Evolutionary conservation across 495 filamentous ascomycete genomes (phyloP), one percentile per base, ranked within the genome.

Genomic region (Penicillium cosmopolitanum): DNA sequence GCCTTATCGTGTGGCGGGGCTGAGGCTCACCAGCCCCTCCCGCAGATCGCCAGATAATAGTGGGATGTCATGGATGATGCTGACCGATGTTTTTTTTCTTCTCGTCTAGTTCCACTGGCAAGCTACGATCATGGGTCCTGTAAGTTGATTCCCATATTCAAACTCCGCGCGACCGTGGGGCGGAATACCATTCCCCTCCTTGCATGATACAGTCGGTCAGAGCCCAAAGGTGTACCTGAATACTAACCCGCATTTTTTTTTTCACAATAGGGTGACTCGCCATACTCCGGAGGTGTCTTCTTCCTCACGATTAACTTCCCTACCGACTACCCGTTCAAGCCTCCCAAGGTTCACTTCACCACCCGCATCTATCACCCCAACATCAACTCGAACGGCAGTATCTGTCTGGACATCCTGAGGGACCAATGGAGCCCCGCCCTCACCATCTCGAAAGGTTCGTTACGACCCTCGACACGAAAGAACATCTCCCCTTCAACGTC

Each of bases 261-360:
- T 19, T 18, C 36, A 2, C 46, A 59, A 66, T 64, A 91, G 91
- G 83, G 87, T 74, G 95, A 98, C 78, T 96, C 91, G 60, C 95
- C 95, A 76, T 98, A 98, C 83, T 90, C 92, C 16, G 90, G 92
- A 68, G 95, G 95, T 66, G 94, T 98, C 64, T 98, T 98, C 85
- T 98, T 98, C 87, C 83, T 98, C 53, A 85, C 88, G 58, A 98
- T 98, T 69, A 91, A 96, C 80, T 98, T 98, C 85, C 95, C 95
- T 62, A 98, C 95, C 81, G 95, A 98, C 83, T 98, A 98, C 78
- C 95, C 95, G 5, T 98, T 98, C 86, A 98, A 98, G 87, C 96
- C 95, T 42, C 95, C 95, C 55, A 98, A 98, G 85, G 95, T 98
- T 79, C 97, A 97, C 88, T 98, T 98, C 85, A 97, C 91, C 61